Conservation (phyloP, 495 filamentous ascomycete species). For the Hamigera avellanea region DNA sequence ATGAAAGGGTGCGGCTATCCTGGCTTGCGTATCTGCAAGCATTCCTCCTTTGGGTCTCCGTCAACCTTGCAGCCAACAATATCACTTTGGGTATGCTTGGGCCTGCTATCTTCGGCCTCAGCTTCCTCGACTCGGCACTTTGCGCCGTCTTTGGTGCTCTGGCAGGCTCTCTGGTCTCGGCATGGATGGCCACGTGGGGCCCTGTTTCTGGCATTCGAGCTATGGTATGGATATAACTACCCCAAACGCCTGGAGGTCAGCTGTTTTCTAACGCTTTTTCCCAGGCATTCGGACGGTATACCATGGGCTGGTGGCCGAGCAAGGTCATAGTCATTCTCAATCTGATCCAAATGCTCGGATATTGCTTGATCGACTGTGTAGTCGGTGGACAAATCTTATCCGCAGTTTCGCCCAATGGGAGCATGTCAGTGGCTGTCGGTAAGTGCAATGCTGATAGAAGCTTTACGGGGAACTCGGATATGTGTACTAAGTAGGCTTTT, state of each 20-base stretch:
- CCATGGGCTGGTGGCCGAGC: conserved; percentile 62
- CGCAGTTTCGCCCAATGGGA: conserved; percentile 44
- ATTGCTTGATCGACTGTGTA: conserved; percentile 46
- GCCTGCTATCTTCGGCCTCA: conserved; percentile 54
- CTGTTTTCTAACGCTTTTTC: neutral
- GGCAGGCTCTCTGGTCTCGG: conserved; percentile 46
- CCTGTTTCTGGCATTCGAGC: conserved; percentile 60
- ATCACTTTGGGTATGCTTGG: conserved; percentile 65
- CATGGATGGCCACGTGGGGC: conserved; percentile 65
- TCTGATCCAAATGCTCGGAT: conserved; percentile 55
- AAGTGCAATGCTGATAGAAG: conserved; percentile 6
- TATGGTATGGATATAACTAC: conserved; percentile 33
- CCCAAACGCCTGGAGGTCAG: no score
- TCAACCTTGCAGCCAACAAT: conserved; percentile 70
- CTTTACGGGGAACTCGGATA: conserved; percentile 29
- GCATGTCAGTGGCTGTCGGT: conserved; percentile 54
- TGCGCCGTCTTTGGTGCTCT: conserved; percentile 54
- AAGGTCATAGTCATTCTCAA: conserved; percentile 54
- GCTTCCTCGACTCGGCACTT: conserved; percentile 53
- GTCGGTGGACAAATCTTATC: conserved; percentile 39
- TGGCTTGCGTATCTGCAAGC: conserved; percentile 51
- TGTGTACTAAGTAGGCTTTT: conserved; percentile 38
- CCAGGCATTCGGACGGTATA: conserved; percentile 51
- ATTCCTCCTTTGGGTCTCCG: conserved; percentile 58
- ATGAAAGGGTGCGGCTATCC: conserved; percentile 46